phyloP scores from a whole-genome alignment of 2,329 filamentous ascomycete genomes.

The Akanthomyces muscarius region DNA sequence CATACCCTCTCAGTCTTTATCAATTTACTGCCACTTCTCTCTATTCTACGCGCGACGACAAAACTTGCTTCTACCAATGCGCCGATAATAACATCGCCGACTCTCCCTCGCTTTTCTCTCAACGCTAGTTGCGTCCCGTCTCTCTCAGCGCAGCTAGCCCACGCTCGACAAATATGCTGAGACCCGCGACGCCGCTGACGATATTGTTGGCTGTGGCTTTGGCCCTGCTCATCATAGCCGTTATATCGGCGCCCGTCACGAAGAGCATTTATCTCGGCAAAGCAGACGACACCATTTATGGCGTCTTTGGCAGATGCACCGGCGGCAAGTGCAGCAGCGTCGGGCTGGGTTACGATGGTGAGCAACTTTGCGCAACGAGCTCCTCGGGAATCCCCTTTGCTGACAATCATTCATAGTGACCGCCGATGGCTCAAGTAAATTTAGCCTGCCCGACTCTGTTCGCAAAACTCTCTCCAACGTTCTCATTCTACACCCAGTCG shows the following conservation, averaged over 20 bases:
- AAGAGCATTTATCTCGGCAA: constrained; percentile 77
- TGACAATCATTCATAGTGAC: constrained; percentile 12
- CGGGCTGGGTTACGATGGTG: constrained; percentile 79
- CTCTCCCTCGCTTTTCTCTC: neutral
- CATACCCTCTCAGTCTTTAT: neutral
- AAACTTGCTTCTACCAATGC: constrained; percentile 3
- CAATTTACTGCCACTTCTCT: neutral
- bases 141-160: constrained; percentile 19
- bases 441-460: constrained; percentile 52
- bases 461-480: constrained; percentile 74
- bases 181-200: constrained; percentile 87
- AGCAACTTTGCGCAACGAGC: constrained; percentile 45
- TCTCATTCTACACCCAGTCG: constrained; percentile 88
- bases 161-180: constrained; percentile 61
- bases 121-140: constrained; percentile 15
- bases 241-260: constrained; percentile 88
- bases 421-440: constrained; percentile 36
- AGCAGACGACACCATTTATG: constrained; percentile 74
- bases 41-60: neutral
- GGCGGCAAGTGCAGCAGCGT: constrained; percentile 62
- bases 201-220: constrained; percentile 83
- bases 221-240: constrained; percentile 76
- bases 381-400: neutral
- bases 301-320: constrained; percentile 87
- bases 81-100: neutral